phyloP scores from a whole-genome alignment of 805 yeast genomes.

The Teunomyces gatunensis region DNA sequence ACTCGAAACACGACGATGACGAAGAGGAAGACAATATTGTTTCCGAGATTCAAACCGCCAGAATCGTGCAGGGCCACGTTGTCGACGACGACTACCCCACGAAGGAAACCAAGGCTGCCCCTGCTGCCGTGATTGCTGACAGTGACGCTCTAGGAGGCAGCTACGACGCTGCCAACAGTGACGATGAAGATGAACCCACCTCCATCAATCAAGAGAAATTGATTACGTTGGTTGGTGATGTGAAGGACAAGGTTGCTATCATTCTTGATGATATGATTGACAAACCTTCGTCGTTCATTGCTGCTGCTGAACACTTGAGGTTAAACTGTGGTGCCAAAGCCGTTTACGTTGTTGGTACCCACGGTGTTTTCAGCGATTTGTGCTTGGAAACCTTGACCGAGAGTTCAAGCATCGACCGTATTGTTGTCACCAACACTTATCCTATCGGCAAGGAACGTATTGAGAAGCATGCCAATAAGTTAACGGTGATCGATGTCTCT shows the following conservation, averaged over 20 bases:
- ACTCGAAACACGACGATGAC: slow-evolving; percentile 43
- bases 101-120: slow-evolving; percentile 6
- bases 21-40: slow-evolving; percentile 68
- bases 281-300: slow-evolving; percentile 87
- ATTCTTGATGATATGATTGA: slow-evolving; percentile 97
- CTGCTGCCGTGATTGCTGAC: slow-evolving; percentile 16
- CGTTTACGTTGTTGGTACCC: slow-evolving; percentile 91
- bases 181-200: slow-evolving; percentile 78
- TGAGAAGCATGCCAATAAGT: slow-evolving; percentile 55
- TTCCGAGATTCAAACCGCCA: slow-evolving; percentile 87
- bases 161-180: slow-evolving; percentile 77
- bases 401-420: slow-evolving; percentile 81
- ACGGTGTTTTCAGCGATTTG: slow-evolving; percentile 87
- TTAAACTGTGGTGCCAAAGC: slow-evolving; percentile 93
- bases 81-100: slow-evolving; percentile 74
- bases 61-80: slow-evolving; percentile 95
- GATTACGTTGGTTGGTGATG: slow-evolving; percentile 96
- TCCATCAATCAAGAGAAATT: slow-evolving; percentile 70
- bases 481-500: slow-evolving; percentile 87
- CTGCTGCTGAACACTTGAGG: slow-evolving; percentile 97
- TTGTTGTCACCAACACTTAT: slow-evolving; percentile 94
- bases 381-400: slow-evolving; percentile 77
- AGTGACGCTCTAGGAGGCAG: slow-evolving; percentile 75
- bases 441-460: slow-evolving; percentile 72
- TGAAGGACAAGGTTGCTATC: slow-evolving; percentile 85